Evolutionary conservation across 179 eudicot species (phyloP).

Genomic region (Corrigiola litoralis): DNA sequence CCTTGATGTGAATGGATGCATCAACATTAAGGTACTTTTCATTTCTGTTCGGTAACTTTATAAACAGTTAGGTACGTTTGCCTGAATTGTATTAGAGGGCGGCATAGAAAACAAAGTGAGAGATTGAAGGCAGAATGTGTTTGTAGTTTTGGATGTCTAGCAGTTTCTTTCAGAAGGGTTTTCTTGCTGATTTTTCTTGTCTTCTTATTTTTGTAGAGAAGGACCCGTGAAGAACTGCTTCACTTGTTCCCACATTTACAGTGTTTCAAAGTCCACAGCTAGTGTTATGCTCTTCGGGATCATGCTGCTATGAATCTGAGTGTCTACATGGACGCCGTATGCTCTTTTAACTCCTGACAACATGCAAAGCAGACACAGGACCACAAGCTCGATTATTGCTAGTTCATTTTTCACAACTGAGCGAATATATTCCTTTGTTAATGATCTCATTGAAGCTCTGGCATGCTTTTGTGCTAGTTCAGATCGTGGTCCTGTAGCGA

Average conservation of each 20-base stretch:
- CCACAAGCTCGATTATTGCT: too few relatives aligned
- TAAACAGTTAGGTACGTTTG: not conserved
- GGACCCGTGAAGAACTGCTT: constrained; percentile 72
- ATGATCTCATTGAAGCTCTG: too few relatives aligned
- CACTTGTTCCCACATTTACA: constrained; percentile 59
- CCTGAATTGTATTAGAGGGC: not conserved
- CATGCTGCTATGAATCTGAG: too few relatives aligned
- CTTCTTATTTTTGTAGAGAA: constrained; percentile 39
- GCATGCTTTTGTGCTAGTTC: too few relatives aligned
- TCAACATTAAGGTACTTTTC: constrained; percentile 71
- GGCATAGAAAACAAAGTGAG: not conserved
- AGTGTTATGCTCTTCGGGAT: constrained; percentile 4
- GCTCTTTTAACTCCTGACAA: too few relatives aligned
- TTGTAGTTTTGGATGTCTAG: not conserved
- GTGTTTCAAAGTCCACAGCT: constrained; percentile 95
- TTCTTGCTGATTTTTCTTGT: not conserved
- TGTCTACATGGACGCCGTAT: too few relatives aligned
- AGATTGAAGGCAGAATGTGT: not conserved
- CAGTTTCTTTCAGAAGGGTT: not conserved
- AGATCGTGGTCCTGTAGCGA: too few relatives aligned
- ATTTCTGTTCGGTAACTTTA: not conserved
- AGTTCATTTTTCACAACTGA: too few relatives aligned
- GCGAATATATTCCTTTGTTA: too few relatives aligned
- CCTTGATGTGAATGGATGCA: constrained; percentile 94
- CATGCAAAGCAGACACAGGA: too few relatives aligned